Percentiles rank a stretch among this genome's conserved stretches.
Conservation (phyloP, 805 yeast species). For the Zygoascus bituminiphila region DNA sequence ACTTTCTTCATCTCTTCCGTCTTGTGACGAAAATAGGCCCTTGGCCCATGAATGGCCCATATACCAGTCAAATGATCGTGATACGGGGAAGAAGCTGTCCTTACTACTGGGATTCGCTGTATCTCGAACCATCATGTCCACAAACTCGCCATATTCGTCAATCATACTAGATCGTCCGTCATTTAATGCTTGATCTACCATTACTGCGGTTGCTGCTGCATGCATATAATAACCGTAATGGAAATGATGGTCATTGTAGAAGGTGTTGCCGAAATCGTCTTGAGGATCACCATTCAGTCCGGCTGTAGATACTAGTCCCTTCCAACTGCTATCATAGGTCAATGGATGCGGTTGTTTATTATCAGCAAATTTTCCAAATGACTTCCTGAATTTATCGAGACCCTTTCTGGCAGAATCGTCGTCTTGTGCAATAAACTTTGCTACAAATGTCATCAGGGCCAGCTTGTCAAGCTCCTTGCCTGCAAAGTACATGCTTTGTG, state of each 20-base stretch:
- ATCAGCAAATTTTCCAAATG: conserved; percentile 53
- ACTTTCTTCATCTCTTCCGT: conserved; percentile 67
- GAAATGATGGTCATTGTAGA: conserved; percentile 81
- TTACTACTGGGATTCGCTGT: conserved; percentile 50
- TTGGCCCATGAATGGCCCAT: conserved; percentile 71
- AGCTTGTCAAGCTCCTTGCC: conserved; percentile 88
- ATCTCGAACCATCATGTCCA: conserved; percentile 56
- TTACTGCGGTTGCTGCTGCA: conserved; percentile 73
- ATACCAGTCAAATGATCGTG: conserved; percentile 62
- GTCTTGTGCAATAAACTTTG: conserved; percentile 52
- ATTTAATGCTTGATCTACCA: conserved; percentile 40
- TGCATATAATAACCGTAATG: conserved; percentile 79
- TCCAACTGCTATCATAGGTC: conserved; percentile 66
- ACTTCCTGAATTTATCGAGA: conserved; percentile 48
- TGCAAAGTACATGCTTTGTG: conserved; percentile 76
- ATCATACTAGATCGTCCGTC: conserved; percentile 38
- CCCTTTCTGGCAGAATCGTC: conserved; percentile 37
- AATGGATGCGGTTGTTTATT: conserved; percentile 63
- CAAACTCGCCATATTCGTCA: conserved; percentile 42
- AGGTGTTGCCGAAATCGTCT: conserved; percentile 70
- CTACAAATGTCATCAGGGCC: conserved; percentile 68
- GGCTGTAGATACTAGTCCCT: conserved; percentile 68
- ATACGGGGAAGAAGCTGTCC: conserved; percentile 54
- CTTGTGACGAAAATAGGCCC: conserved; percentile 53
- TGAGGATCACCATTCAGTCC: conserved; percentile 35